A percentile compares a stretch with the other conserved stretches of the same genome.
Conservation (phyloP, 2,329 filamentous ascomycete species). For the Aspergillus latus region DNA sequence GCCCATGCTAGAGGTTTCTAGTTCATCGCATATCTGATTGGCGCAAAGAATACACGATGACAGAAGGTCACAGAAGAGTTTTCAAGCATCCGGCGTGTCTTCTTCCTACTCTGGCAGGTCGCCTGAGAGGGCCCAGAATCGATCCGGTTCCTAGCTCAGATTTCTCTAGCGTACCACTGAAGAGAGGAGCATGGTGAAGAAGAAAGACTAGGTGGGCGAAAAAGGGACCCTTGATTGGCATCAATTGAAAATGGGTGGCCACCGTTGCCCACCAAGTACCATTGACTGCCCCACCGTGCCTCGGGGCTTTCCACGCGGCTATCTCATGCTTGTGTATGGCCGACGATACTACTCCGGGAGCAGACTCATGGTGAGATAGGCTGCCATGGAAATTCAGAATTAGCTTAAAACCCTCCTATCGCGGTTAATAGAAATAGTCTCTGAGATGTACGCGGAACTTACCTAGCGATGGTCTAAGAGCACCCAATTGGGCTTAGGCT, state of each 20-base stretch:
- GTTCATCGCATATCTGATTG: background rate
- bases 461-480: no score
- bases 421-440: no score
- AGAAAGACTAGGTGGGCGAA: background rate
- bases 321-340: background rate
- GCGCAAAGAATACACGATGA: background rate
- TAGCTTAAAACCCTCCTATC: no score
- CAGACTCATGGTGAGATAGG: no score
- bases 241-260: background rate
- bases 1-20: slow-evolving; percentile 2
- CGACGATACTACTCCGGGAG: no score
- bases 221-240: slow-evolving; percentile 1
- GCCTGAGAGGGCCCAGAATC: slow-evolving; percentile 10
- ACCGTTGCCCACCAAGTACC: background rate
- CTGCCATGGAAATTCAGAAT: no score
- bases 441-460: background rate
- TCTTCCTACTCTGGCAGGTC: slow-evolving; percentile 22
- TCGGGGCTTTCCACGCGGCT: background rate
- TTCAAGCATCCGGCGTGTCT: slow-evolving; percentile 13
- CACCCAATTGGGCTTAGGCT: no score
- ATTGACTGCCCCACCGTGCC: background rate
- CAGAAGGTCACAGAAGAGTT: background rate
- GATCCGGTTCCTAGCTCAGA: slow-evolving; percentile 1
- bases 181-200: slow-evolving; percentile 1
- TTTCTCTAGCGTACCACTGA: slow-evolving; percentile 6